Evolutionary conservation across 208 protist species (phyloP), one percentile per base, ranked within the genome.

Genomic region (Trypanosoma platydactyli): DNA sequence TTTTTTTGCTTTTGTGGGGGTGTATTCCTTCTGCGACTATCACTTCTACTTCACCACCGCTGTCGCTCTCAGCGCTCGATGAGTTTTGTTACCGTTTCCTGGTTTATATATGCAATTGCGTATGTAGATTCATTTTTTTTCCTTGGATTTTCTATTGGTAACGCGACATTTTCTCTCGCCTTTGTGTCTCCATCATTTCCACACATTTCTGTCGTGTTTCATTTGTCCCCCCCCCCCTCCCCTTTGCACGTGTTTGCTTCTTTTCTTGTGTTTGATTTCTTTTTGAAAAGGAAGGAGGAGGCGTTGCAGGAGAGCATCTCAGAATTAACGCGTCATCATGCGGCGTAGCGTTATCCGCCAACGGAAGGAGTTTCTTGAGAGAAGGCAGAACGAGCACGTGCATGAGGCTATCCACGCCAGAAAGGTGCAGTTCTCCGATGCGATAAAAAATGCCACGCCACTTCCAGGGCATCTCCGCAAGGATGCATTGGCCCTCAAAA

Each of bases 281-380:
- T 44, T 22, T 45, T 42, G 4, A 20, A 13, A 12, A 50, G 27
- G 5, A 40, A 3, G n/a, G n/a, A 2, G 40, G 25, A 25, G 38
- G 20, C 16, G 9, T 67, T 20, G 38, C 41, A 44, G 25, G 20
- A 7, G 15, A 30, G 25, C 42, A 54, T 40, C 42, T 16, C 16
- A 44, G 62, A 44, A 6, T 44, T 6, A 6, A 42, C 46, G 5
- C 24, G 62, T 7, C 9, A 64, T 13, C 13, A 96, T 96, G 91
- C 86, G 87, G 12, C 86, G 91, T 5, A 93, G 79, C 64, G 85
- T 96, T 25, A 75, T 91, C 29, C 86, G 91, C 16, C 79, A 66
- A 6, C 84, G 91, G 0, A 93, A 95, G 76, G 91, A 96, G 80
- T 96, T 92, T 55, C 79, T 96, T 1, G 81, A 94, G 71, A 74